A percentile compares a stretch with the other conserved stretches of the same genome.
These are phyloP conservation scores for Puccinia hordei DNA, from an alignment of 1,284 basidiomycete genomes.

Conservation along the genomic window DNA sequence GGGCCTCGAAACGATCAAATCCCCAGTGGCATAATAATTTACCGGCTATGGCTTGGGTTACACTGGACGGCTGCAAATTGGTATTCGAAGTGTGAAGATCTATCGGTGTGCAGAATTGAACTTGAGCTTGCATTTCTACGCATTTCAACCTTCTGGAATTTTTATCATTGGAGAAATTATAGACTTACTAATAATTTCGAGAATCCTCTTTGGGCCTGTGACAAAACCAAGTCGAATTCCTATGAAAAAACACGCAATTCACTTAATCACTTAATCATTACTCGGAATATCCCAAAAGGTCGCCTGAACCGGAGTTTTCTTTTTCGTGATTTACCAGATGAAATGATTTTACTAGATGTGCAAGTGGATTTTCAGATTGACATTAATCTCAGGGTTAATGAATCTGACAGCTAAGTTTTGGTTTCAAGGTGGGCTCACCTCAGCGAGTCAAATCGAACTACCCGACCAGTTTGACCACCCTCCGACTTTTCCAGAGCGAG, in stretches of 20 bases:
- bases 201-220: constrained; percentile 73
- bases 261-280: constrained; percentile 5
- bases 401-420: constrained; percentile 62
- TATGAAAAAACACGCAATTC: background rate
- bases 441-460: constrained; percentile 57
- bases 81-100: constrained; percentile 49
- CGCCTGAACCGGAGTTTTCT: background rate
- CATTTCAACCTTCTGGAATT: background rate
- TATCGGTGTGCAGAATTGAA: background rate
- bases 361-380: constrained; percentile 74
- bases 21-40: constrained; percentile 72
- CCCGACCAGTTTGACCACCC: constrained; percentile 56
- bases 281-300: constrained; percentile 61
- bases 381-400: constrained; percentile 70
- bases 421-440: constrained; percentile 53
- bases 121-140: background rate
- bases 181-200: constrained; percentile 66
- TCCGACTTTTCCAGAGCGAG: constrained; percentile 51
- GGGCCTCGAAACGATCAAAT: constrained; percentile 70
- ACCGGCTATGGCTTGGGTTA: constrained; percentile 75
- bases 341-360: constrained; percentile 76
- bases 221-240: constrained; percentile 71
- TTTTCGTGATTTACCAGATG: constrained; percentile 66
- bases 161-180: background rate
- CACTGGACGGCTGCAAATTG: constrained; percentile 62